Conservation (phyloP, 768 basidiomycete genomes). For the Phlebiopsis gigantea region DNA sequence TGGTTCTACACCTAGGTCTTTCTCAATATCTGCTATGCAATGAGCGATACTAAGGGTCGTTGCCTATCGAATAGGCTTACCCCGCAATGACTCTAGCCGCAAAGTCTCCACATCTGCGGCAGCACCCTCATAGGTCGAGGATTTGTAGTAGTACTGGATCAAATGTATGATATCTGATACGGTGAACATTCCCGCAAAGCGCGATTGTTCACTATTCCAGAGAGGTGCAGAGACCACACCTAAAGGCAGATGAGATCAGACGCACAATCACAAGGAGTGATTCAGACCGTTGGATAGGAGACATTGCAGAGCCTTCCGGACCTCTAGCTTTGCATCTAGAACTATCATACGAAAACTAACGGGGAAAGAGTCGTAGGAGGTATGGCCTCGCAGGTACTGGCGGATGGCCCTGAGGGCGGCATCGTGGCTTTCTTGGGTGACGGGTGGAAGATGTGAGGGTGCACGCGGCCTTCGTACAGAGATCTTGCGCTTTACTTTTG, state of each 20-base stretch:
- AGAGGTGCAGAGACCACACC: constrained; percentile 97
- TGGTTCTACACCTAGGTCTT: constrained; percentile 82
- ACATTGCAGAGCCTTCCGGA: constrained; percentile 91
- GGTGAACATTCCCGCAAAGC: constrained; percentile 97
- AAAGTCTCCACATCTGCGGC: constrained; percentile 91
- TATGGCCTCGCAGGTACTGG: constrained; percentile 75
- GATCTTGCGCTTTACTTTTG: constrained; percentile 46
- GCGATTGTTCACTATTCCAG: constrained; percentile 93
- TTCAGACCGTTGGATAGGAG: constrained; percentile 70
- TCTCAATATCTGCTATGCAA: constrained; percentile 78
- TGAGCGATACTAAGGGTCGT: constrained; percentile 1
- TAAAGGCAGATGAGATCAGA: constrained; percentile 27
- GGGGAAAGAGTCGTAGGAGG: constrained; percentile 94
- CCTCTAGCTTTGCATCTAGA: constrained; percentile 91
- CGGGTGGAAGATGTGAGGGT: constrained; percentile 50
- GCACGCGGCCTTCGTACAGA: constrained; percentile 57
- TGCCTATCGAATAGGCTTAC: constrained; percentile 36
- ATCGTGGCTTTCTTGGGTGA: constrained; percentile 60
- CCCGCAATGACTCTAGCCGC: constrained; percentile 82
- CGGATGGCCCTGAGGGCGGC: constrained; percentile 68
- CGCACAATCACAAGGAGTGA: not conserved
- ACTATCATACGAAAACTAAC: constrained; percentile 96
- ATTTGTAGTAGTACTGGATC: constrained; percentile 96
- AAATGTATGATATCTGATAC: constrained; percentile 99
- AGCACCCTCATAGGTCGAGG: constrained; percentile 75